Base-by-base conservation (phyloP, 208 protist genomes). In the Crithidia brevicula region DNA sequence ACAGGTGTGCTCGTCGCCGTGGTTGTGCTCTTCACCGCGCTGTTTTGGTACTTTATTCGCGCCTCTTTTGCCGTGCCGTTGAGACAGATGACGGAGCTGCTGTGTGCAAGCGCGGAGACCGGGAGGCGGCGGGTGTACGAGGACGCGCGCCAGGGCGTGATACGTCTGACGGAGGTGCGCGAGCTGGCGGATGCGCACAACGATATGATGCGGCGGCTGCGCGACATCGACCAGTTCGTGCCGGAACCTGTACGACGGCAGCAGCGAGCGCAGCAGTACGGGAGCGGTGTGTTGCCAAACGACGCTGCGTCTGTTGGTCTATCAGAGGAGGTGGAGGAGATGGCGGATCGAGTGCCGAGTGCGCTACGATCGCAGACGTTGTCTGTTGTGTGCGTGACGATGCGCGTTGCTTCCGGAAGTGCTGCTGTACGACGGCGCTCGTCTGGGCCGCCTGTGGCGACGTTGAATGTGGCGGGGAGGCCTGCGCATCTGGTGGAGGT, bases 111-210 rank as follows among this genome's bases (percentile, higher is more conserved):
- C 36, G n/a, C 42, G 33, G 13, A 40, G 31, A 9, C 7, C 20
- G 30, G 30, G n/a, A 10, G 42, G 31, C 31, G 30, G 18, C 31
- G 6, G 28, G 30, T 22, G 18, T 36, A 36, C 53, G 7, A 59
- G n/a, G 13, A 18, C 18, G 33, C 53, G 18, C 5, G 7, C 7
- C n/a, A 25, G 13, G 4, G 27, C 15, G 0, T 4, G n/a, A 0
- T 70, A 1, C 62, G 30, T 10, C 30, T 76, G 11, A 28, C 13
- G 7, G 70, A 76, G 47, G 47, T 76, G 4, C 15, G 33, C 2
- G 31, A 58, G 13, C 51, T 76, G 5, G n/a, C 61, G 2, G 10
- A 50, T 1, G 70, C 62, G 18, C 42, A 76, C 64, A 63, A 76
- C 9, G 28, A 2, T 4, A 45, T 52, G 22, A 70, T 70, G 45